Conservation (phyloP, 768 basidiomycete species). For the Rhodotorula babjevae region DNA sequence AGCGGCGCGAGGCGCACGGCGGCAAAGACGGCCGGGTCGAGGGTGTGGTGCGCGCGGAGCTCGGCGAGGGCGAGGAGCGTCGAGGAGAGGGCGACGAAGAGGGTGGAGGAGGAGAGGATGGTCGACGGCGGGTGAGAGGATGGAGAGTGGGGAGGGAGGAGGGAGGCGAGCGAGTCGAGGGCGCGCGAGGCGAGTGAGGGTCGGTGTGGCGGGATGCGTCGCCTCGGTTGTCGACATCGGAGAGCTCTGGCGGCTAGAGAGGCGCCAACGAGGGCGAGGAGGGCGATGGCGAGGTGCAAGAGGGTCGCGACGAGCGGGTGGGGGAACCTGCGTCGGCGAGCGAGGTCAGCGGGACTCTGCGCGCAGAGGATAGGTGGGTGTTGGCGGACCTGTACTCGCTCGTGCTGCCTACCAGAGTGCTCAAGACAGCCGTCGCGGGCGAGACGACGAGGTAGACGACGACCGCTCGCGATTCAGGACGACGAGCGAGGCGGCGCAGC, state of each 20-base stretch:
- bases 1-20: slow-evolving; percentile 11
- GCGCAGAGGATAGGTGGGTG: fast-evolving
- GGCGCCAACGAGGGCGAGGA: neutral
- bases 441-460: neutral
- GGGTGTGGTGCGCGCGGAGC: neutral
- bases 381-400: slow-evolving; percentile 18
- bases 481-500: neutral
- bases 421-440: neutral
- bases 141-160: neutral
- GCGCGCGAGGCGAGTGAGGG: neutral
- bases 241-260: neutral
- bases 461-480: neutral
- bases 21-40: slow-evolving; percentile 3
- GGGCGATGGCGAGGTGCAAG: slow-evolving; percentile 10
- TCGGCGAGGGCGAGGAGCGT: neutral
- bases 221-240: neutral
- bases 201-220: neutral
- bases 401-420: neutral
- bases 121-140: too few species aligned
- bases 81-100: neutral
- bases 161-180: neutral
- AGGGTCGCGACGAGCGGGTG: slow-evolving; percentile 16
- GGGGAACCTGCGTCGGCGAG: slow-evolving; percentile 2
- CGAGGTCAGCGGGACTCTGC: too few species aligned
- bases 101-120: neutral